Evolutionary conservation across 192 early-diverging fungal species (phyloP), one percentile per base, ranked within the genome.

Genomic region (Umbelopsis ramanniana): DNA sequence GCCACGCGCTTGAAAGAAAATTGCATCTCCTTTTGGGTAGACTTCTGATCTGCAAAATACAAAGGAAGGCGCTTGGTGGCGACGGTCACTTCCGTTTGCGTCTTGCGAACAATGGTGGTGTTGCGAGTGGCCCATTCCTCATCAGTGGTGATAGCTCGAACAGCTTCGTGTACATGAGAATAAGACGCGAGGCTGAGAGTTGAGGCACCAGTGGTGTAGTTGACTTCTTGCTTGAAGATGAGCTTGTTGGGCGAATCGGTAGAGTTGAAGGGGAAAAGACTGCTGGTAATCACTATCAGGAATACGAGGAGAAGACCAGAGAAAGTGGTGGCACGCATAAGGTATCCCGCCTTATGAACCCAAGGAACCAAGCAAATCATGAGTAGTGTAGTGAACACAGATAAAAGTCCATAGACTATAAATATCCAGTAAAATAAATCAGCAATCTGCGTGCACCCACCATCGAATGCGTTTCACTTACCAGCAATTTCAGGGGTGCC

Each of bases 401-500:
- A 46, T 29, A 83, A 67, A 40, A 84, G 50, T 3, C 72, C 67
- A 68, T 84, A 84, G 52, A 86, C 84, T 86, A 54, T 17, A 38
- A 26, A 46, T 23, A n/a, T 8, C 23, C 17, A 46, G 50, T 17
- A 53, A 52, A 35, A 46, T 29, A 2, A 72, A 10, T 46, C 7
- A 24, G 33, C 14, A 26, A 3, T n/a, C 19, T n/a, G 5, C 29
- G 45, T 12, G 15, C 9, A 43, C 15, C 29, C 23, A 46, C 4
- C 14, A 35, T 70, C 11, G 43, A 46, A 24, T 68, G 9, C 21
- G 23, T 35, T 4, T 8, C 23, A 68, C 76, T 76, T 82, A 86
- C 84, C 77, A 9, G 80, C 72, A 66, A 77, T 72, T 52, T 83
- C 77, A 24, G 85, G 82, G 7, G 85, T 84, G 33, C 85, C 85